Percentiles rank a stretch among this genome's conserved stretches.
Conservation (phyloP, 805 yeast species). For the Candida sithepensis region DNA sequence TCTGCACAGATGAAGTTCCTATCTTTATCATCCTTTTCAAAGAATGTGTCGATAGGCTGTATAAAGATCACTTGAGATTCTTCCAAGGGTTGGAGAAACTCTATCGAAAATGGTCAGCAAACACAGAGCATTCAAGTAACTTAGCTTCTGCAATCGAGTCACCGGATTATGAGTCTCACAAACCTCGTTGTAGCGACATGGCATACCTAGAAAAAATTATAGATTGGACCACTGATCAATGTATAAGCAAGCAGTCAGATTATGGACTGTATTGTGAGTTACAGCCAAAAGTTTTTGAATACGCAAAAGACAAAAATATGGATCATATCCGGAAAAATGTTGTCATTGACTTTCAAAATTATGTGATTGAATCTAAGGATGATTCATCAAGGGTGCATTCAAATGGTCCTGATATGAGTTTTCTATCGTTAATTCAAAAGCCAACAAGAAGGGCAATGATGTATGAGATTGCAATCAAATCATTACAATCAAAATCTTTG, state of each 20-base stretch:
- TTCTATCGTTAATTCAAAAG: constrained; percentile 48
- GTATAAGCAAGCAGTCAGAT: constrained; percentile 19
- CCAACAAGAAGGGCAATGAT: constrained; percentile 50
- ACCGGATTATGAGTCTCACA: constrained; percentile 21
- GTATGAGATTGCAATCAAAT: constrained; percentile 48
- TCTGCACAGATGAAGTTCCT: constrained; percentile 34
- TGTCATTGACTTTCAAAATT: constrained; percentile 20
- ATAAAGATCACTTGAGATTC: constrained; percentile 31
- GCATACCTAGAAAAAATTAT: constrained; percentile 16
- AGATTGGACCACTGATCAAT: constrained; percentile 13
- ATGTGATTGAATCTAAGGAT: constrained; percentile 23
- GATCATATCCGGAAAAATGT: constrained; percentile 24
- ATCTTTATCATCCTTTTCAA: constrained; percentile 29
- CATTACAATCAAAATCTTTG: constrained; percentile 31
- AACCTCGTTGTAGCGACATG: constrained; percentile 21
- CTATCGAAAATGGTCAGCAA: constrained; percentile 19
- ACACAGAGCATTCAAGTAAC: constrained; percentile 2
- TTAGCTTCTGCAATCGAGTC: constrained; percentile 17
- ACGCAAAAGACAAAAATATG: constrained; percentile 20
- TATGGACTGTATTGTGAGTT: constrained; percentile 28
- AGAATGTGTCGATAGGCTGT: constrained; percentile 29
- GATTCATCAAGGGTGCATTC: constrained; percentile 33
- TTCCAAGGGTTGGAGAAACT: constrained; percentile 24
- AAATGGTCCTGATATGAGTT: constrained; percentile 46
- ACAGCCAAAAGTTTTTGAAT: constrained; percentile 19